These are phyloP conservation scores for Linum trigynum DNA, from an alignment of 345 rosid species.

Conservation along the genomic window DNA sequence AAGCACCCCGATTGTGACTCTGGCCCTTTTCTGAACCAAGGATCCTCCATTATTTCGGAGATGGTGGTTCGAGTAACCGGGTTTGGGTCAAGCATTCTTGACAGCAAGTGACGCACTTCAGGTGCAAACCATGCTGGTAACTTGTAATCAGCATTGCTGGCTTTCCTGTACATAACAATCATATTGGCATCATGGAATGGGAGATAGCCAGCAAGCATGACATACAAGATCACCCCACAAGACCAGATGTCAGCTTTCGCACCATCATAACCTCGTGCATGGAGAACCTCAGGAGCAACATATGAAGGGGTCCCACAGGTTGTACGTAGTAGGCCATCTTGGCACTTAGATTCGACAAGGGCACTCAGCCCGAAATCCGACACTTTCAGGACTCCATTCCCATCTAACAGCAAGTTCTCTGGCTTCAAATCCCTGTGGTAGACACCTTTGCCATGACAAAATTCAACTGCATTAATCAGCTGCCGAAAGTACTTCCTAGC, in stretches of 20 bases:
- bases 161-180: constrained; percentile 12
- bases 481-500: neutral
- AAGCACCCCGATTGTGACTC: neutral
- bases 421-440: neutral
- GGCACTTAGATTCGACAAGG: neutral
- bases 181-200: constrained; percentile 17
- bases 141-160: constrained; percentile 15
- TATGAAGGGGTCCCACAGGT: neutral
- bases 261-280: constrained; percentile 13
- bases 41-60: constrained; percentile 9
- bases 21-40: constrained; percentile 13
- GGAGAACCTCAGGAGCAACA: constrained; percentile 5
- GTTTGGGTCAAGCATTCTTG: constrained; percentile 14
- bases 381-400: neutral
- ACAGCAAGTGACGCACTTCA: constrained; percentile 10
- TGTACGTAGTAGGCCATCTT: neutral
- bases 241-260: constrained; percentile 20
- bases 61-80: constrained; percentile 8
- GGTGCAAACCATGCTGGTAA: constrained; percentile 13
- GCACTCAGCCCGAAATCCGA: neutral
- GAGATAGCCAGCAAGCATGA: constrained; percentile 15
- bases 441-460: neutral
- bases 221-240: constrained; percentile 19
- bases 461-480: neutral
- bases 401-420: neutral